Percentiles rank a stretch among this genome's conserved stretches.
Evolutionary conservation across 208 protist genomes (phyloP).

Genomic region (Trypanosoma melophagium): DNA sequence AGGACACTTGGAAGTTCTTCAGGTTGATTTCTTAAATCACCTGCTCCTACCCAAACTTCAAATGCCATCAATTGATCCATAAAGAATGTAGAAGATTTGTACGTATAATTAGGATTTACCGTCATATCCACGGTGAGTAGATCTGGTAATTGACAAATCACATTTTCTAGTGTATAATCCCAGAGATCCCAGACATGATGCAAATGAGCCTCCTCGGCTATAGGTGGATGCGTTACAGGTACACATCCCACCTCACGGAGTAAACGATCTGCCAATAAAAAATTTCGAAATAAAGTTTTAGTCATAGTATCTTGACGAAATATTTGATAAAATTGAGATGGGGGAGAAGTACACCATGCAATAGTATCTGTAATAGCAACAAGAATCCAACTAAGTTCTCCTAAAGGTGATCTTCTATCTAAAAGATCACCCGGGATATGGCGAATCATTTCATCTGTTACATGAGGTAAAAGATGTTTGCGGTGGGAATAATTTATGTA

Average conservation of each 20-base stretch:
- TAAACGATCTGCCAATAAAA: conserved; percentile 96
- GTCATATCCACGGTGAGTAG: conserved; percentile 47
- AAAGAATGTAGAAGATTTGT: conserved; percentile 95
- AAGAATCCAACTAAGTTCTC: conserved; percentile 99
- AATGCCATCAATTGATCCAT: conserved; percentile 98
- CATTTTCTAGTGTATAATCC: conserved; percentile 93
- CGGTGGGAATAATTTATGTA: conserved; percentile 84
- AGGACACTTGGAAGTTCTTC: conserved; percentile 98
- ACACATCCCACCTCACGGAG: conserved; percentile 94
- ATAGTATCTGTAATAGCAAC: conserved; percentile 99
- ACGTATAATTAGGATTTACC: conserved; percentile 43
- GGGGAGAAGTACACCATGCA: conserved; percentile 95
- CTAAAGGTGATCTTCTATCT: conserved; percentile 91
- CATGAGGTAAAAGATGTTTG: conserved; percentile 78
- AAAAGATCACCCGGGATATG: conserved; percentile 60
- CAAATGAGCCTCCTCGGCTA: conserved; percentile 92
- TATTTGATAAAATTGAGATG: conserved; percentile 92
- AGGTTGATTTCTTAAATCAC: conserved; percentile 82
- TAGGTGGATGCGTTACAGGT: conserved; percentile 91
- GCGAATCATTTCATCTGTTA: conserved; percentile 87
- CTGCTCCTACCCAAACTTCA: conserved; percentile 97
- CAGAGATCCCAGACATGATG: conserved; percentile 96
- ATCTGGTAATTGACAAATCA: conserved; percentile 89
- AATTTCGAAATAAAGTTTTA: conserved; percentile 96
- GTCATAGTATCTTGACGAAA: conserved; percentile 96